Base-by-base conservation (phyloP, 2,329 filamentous ascomycete genomes). In the Trichoderma brevicompactum region DNA sequence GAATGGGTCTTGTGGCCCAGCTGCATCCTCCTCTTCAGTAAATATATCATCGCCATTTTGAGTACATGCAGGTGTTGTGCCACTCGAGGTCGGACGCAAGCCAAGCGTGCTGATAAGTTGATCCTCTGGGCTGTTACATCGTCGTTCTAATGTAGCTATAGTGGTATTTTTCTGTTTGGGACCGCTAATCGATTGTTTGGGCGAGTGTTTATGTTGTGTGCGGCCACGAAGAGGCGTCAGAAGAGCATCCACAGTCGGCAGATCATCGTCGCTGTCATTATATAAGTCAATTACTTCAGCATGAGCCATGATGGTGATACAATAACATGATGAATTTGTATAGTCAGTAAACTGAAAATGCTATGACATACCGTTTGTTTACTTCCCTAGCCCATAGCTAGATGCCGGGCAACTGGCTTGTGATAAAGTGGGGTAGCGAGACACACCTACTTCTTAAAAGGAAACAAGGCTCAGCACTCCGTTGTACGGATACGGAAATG, bases 331-430 rank as follows among this genome's bases (percentile, higher is more conserved):
- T 34, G 17, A 10, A 19, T 7, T 12, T n/a, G 36, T 7, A 12
- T 17, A 34, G 15, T 19, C n/a, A 10, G 10, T 32, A 12, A 52
- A 46, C 46, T 23, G n/a, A 12, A 19, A 17, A 10, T 52, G 40
- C 23, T 13, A n/a, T 36, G 48, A 52, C 40, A 17, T 17, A 17
- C 13, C 46, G 28, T 52, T 61, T 61, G 58, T 61, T 61, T 61
- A 61, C 58, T 36, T 61, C 40, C 15, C 6, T 43, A 53, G 5
- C 36, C 49, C n/a, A n/a, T 17, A 12, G 17, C 17, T 40, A 23
- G 58, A 43, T 50, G 48, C 58, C 38, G 58, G 32, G 58, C 58
- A 61, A 61, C 58, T 40, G 9, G 5, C 12, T 28, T 17, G 34
- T 19, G 6, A 13, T 38, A 53, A 53, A 53, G n/a, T 19, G 49